Conservation (phyloP, 225 moss, liverwort and hornwort species). For the Antitrichia curtipendula region DNA sequence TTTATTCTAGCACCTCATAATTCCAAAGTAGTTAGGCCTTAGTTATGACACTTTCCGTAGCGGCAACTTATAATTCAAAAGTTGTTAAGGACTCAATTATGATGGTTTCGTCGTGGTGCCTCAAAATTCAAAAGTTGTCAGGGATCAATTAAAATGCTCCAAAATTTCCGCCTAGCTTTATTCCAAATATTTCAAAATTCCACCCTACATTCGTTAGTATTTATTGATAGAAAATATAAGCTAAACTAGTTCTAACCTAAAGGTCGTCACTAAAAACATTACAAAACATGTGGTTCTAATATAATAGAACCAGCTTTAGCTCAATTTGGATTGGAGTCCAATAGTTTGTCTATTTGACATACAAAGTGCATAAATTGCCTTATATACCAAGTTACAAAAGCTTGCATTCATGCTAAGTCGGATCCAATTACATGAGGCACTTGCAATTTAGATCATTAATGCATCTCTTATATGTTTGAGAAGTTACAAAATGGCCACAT, state of each 20-base stretch:
- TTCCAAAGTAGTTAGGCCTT: neutral
- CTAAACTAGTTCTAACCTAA: neutral
- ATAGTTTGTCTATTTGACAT: neutral
- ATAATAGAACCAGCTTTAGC: too few relatives aligned
- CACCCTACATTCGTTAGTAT: accelerated
- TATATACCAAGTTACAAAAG: neutral
- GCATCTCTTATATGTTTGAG: accelerated
- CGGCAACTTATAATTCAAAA: neutral
- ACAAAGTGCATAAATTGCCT: accelerated
- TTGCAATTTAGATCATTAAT: neutral
- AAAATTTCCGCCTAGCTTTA: neutral
- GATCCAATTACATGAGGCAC: neutral
- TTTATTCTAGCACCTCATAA: too few relatives aligned
- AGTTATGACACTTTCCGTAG: neutral
- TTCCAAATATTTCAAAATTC: neutral
- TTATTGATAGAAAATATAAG: neutral
- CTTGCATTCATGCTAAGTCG: accelerated
- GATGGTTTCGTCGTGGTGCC: accelerated
- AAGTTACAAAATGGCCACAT: neutral
- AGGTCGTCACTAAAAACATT: accelerated
- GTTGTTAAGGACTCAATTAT: neutral
- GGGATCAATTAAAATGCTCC: accelerated
- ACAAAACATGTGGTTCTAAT: neutral
- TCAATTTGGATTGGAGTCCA: too few relatives aligned
- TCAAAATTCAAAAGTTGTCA: neutral